Base-by-base conservation (phyloP, 768 basidiomycete species). In the Mycena leptocephala region DNA sequence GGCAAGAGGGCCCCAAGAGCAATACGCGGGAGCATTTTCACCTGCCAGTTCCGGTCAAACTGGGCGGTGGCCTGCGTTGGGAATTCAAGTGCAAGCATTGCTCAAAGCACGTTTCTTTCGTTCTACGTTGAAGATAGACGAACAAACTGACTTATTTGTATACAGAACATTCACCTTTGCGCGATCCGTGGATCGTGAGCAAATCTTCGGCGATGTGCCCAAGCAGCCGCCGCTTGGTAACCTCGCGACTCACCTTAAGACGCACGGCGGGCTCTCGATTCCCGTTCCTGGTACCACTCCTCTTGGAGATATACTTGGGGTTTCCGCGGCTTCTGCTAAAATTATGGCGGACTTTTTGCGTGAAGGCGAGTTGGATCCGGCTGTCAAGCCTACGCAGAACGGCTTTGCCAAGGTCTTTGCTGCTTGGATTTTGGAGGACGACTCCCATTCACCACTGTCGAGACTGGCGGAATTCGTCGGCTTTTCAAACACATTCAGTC, bases 281-380 rank as follows among this genome's bases (percentile, higher is more conserved):
- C 63, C 64, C 10, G 69, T 73, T 13, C 55, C 79, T 9, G 53
- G 80, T 22, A 80, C 81, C n/a, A 28, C 79, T 5, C 69, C 78
- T 51, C 28, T 37, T 8, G 81, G 79, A 22, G 20, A 26, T 20
- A 46, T 26, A 1, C 48, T 41, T 0, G 62, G 41, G 0, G n/a
- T 64, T n/a, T 43, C 67, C 2, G 62, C 68, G 0, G 62, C 61
- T 3, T 63, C 62, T 9, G 80, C 77, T 0, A 75, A 82, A 18
- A 59, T 87, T 13, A 84, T 85, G 83, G 81, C 70, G 43, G 77
- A 70, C 3, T 86, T 70, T 61, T 70, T 87, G 22, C 79, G 79
- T 67, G 80, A 85, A 16, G 85, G 86, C 1, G 78, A 83, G 63
- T 79, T 86, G 14, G 84, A 86, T 72, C 86, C 84, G 0, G 72